Conservation (phyloP, 148 eudicot species). For the Vaccinium myrtillus region DNA sequence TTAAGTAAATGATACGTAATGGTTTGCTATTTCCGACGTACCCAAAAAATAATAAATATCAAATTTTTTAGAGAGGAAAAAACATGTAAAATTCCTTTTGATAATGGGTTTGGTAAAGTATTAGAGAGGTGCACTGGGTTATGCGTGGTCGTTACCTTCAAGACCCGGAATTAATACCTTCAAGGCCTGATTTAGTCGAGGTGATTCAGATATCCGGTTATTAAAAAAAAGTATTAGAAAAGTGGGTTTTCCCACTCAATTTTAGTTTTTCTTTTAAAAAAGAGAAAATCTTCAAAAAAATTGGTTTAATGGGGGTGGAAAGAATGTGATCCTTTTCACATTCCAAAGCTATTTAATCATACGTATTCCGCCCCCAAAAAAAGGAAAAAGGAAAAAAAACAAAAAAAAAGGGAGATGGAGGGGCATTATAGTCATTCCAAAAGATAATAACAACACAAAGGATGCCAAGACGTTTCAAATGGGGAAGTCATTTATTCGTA, state of each 20-base stretch:
- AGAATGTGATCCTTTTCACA: not conserved
- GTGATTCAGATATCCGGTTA: too few species aligned
- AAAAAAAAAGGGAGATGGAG: not conserved
- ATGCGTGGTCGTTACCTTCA: too few species aligned
- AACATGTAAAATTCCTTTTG: not conserved
- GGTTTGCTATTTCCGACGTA: too few species aligned
- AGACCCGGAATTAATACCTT: too few species aligned
- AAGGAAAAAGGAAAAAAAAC: not conserved
- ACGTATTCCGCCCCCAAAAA: not conserved
- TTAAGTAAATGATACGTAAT: not conserved
- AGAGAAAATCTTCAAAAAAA: not conserved
- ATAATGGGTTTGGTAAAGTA: constrained; percentile 2
- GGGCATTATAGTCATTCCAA: not conserved
- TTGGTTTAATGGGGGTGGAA: not conserved
- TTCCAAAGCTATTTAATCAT: not conserved
- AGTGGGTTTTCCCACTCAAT: not conserved
- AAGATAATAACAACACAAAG: not conserved
- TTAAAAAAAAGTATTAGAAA: not conserved
- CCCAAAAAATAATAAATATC: not conserved
- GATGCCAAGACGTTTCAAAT: not conserved
- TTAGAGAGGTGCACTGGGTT: not conserved
- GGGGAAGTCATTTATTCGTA: constrained; percentile 6
- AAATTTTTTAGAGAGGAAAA: not conserved
- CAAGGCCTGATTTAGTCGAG: too few species aligned
- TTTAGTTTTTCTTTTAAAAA: not conserved